Evolutionary conservation across 371 early-diverging fungal genomes (phyloP).

Genomic region (Mortierella sp.): DNA sequence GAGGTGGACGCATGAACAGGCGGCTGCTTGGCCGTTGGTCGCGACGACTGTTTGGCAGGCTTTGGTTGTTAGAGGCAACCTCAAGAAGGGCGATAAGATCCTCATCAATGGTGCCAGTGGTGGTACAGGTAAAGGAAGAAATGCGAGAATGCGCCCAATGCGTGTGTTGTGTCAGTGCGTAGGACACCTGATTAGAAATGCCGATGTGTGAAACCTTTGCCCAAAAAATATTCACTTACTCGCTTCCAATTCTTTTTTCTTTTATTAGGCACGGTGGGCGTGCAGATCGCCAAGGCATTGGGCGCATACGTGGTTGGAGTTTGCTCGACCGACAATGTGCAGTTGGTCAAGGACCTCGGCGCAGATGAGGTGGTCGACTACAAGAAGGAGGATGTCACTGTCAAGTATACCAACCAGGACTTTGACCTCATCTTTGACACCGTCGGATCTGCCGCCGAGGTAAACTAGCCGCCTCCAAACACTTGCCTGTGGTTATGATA

Average conservation of each 20-base stretch:
- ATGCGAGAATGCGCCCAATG: background rate
- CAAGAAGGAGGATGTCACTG: constrained; percentile 54
- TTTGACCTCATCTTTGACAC: constrained; percentile 60
- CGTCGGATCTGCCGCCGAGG: constrained; percentile 42
- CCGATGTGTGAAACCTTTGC: background rate
- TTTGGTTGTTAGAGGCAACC: constrained; percentile 31
- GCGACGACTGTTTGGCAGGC: constrained; percentile 63
- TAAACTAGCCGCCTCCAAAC: constrained; percentile 2
- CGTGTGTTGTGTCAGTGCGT: background rate
- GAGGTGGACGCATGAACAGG: constrained; percentile 59
- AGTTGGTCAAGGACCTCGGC: constrained; percentile 66
- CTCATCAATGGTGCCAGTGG: constrained; percentile 61
- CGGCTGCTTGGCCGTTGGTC: constrained; percentile 64
- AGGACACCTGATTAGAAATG: background rate
- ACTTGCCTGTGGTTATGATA: too few relatives aligned
- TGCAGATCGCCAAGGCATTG: constrained; percentile 73
- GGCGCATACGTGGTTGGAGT: constrained; percentile 73
- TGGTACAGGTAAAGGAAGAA: constrained; percentile 55
- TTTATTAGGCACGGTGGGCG: constrained; percentile 65
- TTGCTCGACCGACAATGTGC: constrained; percentile 67
- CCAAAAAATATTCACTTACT: background rate
- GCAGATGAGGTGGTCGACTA: constrained; percentile 76
- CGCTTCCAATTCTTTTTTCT: background rate
- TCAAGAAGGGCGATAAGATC: constrained; percentile 54
- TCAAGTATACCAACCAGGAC: constrained; percentile 31